Conservation (phyloP, 2,329 filamentous ascomycete genomes). For the Beauveria brongniartii region DNA sequence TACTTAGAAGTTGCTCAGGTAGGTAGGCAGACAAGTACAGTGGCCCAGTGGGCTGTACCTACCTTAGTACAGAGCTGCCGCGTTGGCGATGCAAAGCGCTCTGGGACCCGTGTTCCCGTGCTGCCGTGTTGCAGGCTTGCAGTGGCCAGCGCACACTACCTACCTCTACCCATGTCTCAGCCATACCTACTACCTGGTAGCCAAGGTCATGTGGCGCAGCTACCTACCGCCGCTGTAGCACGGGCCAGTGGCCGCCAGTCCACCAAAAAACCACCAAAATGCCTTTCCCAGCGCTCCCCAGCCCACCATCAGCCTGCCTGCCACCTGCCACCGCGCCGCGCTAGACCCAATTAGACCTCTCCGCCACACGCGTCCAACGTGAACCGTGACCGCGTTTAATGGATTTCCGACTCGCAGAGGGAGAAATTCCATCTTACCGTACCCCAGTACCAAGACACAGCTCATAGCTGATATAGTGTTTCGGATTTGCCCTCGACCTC, state of each 20-base stretch:
- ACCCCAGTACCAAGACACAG: background rate
- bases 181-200: background rate
- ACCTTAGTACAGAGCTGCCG: too few relatives aligned
- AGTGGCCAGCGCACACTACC: background rate
- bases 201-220: background rate
- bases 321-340: background rate
- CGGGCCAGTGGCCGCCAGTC: background rate
- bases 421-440: conserved; percentile 7
- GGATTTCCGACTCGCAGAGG: conserved; percentile 4
- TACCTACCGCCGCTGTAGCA: background rate
- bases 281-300: background rate
- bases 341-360: background rate
- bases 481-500: background rate
- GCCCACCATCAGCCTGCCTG: background rate
- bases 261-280: background rate
- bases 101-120: too few relatives aligned
- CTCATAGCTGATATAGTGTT: background rate
- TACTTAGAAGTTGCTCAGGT: too few relatives aligned
- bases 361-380: conserved; percentile 14
- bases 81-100: too few relatives aligned
- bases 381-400: conserved; percentile 16
- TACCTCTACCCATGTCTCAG: background rate
- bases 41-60: too few relatives aligned
- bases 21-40: too few relatives aligned
- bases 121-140: background rate